Evolutionary conservation across 139 green algal species (phyloP), one percentile per base, ranked within the genome.

Genomic region (Chlorella sorokiniana): DNA sequence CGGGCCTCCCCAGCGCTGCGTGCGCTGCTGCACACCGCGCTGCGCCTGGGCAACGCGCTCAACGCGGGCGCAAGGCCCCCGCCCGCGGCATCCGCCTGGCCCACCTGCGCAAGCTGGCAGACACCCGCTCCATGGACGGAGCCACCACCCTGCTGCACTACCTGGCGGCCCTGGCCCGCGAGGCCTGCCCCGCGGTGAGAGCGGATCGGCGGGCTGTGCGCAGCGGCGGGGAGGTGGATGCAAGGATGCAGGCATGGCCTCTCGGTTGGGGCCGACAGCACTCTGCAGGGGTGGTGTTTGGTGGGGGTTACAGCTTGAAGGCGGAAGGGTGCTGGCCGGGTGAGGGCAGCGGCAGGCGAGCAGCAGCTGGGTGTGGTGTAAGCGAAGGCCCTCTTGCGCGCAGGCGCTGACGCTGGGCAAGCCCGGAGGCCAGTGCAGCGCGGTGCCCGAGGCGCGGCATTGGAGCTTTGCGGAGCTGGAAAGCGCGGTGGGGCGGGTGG

Each of bases 111-210:
- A 82, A 82, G 77, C 77, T 82, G 33, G 77, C 77, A 5, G 77
- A 82, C 63, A 82, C 77, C 4, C 63, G 63, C 10, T 76, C 64
- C 45, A 64, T 76, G 45, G 63, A 82, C 35, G 77, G 77, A 31
- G 38, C n/a, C 64, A 82, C 77, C 63, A 82, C 77, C 0, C 63
- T 82, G 42, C 37, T 82, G 64, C 77, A 82, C 77, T 82, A 76
- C 64, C 77, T 82, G 42, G 37, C 35, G 23, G 77, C 77, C 0
- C 77, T 82, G 33, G 61, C 76, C 42, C 25, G 45, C 22, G 61
- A 75, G 33, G 33, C 44, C 2, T 33, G 63, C 1, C 77, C 77
- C 3, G 77, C 35, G 77, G 77, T 82, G 33, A 51, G 77, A 31
- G 22, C 29, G 23, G n/a, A n/a, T n/a, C 31, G 8, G 65, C 10